Evolutionary conservation across 192 early-diverging fungal species (phyloP).

Genomic region (Powellomyces hirtus): DNA sequence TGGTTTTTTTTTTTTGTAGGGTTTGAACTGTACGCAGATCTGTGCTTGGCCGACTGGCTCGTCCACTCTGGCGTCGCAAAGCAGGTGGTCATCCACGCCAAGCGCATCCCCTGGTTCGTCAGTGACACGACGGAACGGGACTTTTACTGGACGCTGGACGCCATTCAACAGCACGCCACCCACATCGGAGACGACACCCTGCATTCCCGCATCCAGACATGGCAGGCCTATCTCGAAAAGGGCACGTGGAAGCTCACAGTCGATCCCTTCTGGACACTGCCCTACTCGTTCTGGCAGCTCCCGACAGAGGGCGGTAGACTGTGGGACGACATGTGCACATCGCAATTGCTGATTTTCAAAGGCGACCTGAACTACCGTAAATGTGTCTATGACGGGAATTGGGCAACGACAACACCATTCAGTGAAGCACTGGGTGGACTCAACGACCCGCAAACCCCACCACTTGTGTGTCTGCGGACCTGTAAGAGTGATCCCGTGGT

Average conservation of each 20-base stretch:
- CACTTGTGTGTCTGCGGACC: slow-evolving; percentile 77
- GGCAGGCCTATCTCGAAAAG: slow-evolving; percentile 62
- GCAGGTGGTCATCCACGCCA: slow-evolving; percentile 78
- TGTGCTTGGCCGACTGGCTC: slow-evolving; percentile 84
- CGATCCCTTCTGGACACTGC: slow-evolving; percentile 85
- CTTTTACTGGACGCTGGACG: slow-evolving; percentile 68
- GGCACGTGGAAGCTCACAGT: slow-evolving; percentile 66
- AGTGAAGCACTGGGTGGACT: slow-evolving; percentile 75
- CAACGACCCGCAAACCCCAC: slow-evolving; percentile 39
- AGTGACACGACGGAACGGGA: slow-evolving; percentile 80
- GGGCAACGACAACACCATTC: slow-evolving; percentile 83
- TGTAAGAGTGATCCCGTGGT: slow-evolving; percentile 83
- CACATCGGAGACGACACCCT: slow-evolving; percentile 43
- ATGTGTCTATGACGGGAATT: slow-evolving; percentile 86
- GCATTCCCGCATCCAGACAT: slow-evolving; percentile 37
- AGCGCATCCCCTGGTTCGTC: slow-evolving; percentile 94
- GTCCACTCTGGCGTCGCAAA: slow-evolving; percentile 62
- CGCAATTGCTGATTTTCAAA: slow-evolving; percentile 84
- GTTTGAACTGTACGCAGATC: slow-evolving; percentile 87
- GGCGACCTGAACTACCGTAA: slow-evolving; percentile 98
- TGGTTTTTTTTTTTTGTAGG: too few relatives aligned
- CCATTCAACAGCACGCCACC: slow-evolving; percentile 24
- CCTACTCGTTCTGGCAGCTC: slow-evolving; percentile 79
- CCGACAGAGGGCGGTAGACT: slow-evolving; percentile 63
- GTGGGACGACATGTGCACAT: slow-evolving; percentile 54